Evolutionary conservation across 768 basidiomycete genomes (phyloP).

Genomic region (Rhizopogon vinicolor): DNA sequence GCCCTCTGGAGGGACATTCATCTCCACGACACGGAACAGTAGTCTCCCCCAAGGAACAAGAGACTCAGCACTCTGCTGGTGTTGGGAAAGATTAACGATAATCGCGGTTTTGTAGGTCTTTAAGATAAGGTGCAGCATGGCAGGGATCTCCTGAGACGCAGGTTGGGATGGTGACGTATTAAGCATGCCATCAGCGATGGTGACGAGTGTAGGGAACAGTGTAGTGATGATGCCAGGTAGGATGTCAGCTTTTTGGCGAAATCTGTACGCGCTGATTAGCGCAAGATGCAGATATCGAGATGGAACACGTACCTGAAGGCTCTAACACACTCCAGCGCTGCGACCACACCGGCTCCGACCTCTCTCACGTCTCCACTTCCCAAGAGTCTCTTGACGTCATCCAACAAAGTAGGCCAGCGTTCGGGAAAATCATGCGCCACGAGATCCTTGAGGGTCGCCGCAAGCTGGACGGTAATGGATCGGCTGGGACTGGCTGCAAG

Average conservation of each 20-base stretch:
- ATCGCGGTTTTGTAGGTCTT: conserved; percentile 86
- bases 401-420: conserved; percentile 66
- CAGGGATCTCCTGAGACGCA: conserved; percentile 65
- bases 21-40: conserved; percentile 74
- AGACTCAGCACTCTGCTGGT: conserved; percentile 72
- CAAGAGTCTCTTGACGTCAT: conserved; percentile 62
- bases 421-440: conserved; percentile 77
- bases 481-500: conserved; percentile 65
- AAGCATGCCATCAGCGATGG: conserved; percentile 69
- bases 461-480: conserved; percentile 71
- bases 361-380: conserved; percentile 60
- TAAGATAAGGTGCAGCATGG: conserved; percentile 80
- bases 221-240: conserved; percentile 54
- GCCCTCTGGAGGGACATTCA: conserved; percentile 58
- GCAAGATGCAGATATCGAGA: background rate
- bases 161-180: conserved; percentile 50
- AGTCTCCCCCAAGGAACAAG: conserved; percentile 87
- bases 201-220: conserved; percentile 72
- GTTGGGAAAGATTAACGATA: conserved; percentile 62
- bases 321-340: conserved; percentile 70
- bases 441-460: conserved; percentile 65
- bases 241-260: conserved; percentile 59
- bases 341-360: conserved; percentile 79
- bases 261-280: conserved; percentile 48
- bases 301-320: conserved; percentile 34